Conservation (phyloP, 306 rosid genomes). For the Arachis hypogaea region DNA sequence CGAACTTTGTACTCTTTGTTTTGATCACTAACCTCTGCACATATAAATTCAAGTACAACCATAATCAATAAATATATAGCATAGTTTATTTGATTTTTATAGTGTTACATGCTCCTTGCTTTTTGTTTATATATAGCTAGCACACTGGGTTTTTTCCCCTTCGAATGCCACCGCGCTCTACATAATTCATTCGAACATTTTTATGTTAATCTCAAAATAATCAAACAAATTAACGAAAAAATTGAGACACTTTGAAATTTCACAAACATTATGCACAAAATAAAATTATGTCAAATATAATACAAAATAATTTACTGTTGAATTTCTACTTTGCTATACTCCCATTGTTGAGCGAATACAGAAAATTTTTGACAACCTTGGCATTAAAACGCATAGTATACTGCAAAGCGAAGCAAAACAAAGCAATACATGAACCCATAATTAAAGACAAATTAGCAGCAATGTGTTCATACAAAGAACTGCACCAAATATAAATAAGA, state of each 20-base stretch:
- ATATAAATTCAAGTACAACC: not conserved
- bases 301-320: slow-evolving; percentile 41
- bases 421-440: not conserved
- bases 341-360: slow-evolving; percentile 52
- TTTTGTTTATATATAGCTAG: too few relatives aligned
- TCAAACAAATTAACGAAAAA: not conserved
- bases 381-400: slow-evolving; percentile 56
- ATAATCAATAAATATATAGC: not conserved
- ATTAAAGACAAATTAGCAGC: not conserved
- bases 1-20: slow-evolving; percentile 84
- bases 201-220: slow-evolving; percentile 1
- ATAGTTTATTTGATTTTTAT: too few relatives aligned
- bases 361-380: slow-evolving; percentile 49
- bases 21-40: slow-evolving; percentile 81
- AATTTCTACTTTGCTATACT: slow-evolving; percentile 49
- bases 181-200: not conserved
- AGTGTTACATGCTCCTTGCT: too few relatives aligned
- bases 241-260: not conserved
- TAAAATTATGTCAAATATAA: not conserved
- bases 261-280: not conserved
- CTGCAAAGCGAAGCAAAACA: slow-evolving; percentile 36
- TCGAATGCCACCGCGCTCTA: not conserved
- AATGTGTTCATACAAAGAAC: not conserved
- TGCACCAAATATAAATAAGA: too few relatives aligned
- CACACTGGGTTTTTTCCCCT: not conserved